Evolutionary conservation across 176 grass and related monocot species (phyloP), one percentile per base, ranked within the genome.

Genomic region (Paspalum notatum): DNA sequence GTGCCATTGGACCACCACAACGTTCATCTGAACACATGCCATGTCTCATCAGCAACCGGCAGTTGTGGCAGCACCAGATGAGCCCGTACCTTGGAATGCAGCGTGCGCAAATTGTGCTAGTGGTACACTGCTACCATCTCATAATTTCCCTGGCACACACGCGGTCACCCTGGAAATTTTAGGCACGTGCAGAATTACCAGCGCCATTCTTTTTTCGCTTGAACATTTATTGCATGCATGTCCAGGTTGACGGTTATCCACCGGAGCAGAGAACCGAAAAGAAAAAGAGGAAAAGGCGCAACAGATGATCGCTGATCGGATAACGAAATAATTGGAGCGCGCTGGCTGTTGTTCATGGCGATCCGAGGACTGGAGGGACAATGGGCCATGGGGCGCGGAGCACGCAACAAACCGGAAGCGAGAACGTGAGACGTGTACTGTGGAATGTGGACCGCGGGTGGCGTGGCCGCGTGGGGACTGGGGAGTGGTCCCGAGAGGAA

Each of bases 41-140:
- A 7, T 87, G 79, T 39, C 62, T 86, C 16, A 14, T 26, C 43
- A 81, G 72, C 77, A 40, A 43, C 69, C 9, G 69, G 77, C 77
- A 42, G 62, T n/a, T n/a, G 37, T 41, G 47, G 62, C 18, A 50
- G 74, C 64, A 17, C 62, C 32, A 83, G 82, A 48, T 3, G 40
- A 80, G 13, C 20, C 8, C 12, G 10, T 12, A 57, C 21, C n/a
- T n/a, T 57, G 55, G 22, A 22, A 22, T n/a, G n/a, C 55, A 21
- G 32, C 3, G 32, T 32, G 32, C 32, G 32, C 32, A 32, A 32
- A 32, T 66, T 2, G 5, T 2, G 46, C 69, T 9, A 74, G 37
- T 57, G 52, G 72, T 5, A 42, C 52, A n/a, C n/a, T n/a, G n/a
- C 72, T 32, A 4, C 22, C 50, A 55, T 17, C 17, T 76, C 55